phyloP scores from a whole-genome alignment of 331 rosid species.

The Pyrus hybrid region DNA sequence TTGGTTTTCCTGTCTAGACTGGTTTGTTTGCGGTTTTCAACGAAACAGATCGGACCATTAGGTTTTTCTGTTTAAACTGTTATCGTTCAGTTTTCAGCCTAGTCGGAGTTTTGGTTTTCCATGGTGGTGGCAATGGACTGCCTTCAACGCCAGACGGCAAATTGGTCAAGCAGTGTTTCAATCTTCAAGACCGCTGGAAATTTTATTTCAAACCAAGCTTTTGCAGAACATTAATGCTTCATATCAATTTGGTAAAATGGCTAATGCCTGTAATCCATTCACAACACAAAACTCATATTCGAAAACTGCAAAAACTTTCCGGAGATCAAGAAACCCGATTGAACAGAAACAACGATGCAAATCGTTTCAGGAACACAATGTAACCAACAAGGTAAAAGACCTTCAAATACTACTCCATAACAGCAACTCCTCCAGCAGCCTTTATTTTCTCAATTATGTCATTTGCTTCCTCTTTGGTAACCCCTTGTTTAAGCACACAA shows the following conservation, averaged over 20 bases:
- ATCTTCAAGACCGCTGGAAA: background rate
- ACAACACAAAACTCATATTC: background rate
- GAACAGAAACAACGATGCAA: background rate
- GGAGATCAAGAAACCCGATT: background rate
- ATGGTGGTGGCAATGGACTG: background rate
- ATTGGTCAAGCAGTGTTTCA: background rate
- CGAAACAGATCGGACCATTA: too few species aligned
- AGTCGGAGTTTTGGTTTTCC: background rate
- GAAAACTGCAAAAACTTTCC: background rate
- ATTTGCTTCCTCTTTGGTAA: conserved; percentile 29
- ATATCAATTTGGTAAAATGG: background rate
- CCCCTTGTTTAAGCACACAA: conserved; percentile 25
- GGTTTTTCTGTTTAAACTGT: background rate
- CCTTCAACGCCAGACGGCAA: background rate
- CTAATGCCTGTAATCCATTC: background rate
- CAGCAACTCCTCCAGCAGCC: conserved; percentile 33
- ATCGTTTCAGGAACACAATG: background rate
- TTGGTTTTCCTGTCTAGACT: too few species aligned
- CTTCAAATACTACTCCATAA: conserved; percentile 12
- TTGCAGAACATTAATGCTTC: background rate
- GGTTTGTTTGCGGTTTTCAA: too few species aligned
- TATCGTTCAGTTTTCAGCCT: background rate
- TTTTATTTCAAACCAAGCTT: background rate
- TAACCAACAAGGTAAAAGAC: background rate
- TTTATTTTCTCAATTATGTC: conserved; percentile 23